Evolutionary conservation across 148 eudicot species (phyloP), one percentile per base, ranked within the genome.

Genomic region (Chenopodium formosanum): DNA sequence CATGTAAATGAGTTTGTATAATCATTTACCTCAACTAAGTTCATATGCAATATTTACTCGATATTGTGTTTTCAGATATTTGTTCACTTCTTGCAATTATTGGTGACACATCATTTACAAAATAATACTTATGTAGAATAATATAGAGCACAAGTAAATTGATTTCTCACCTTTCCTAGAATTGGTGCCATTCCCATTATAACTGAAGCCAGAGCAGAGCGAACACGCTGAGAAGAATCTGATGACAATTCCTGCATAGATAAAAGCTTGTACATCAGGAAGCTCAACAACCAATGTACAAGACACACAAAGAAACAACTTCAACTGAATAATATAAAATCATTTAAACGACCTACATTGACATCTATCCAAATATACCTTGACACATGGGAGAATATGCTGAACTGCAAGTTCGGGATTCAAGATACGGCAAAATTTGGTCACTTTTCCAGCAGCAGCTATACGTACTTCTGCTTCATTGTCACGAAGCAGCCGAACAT

Each of bases 381-480:
- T 93, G 10, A 93, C 97, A 84, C 97, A 93, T 19, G 97, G 97
- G 79, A 93, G 94, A 58, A 93, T 91, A 76, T 93, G 93, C 83
- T 93, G 93, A 71, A 93, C 86, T 47, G 94, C 91, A 83, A 93
- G 89, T 80, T 93, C 95, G 20, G 97, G 94, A 83, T 76, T 86
- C 77, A 93, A 86, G 73, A 93, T 91, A 74, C 89, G 88, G 71
- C 90, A 90, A 78, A 93, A 93, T 81, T 93, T 91, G 66, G 95
- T 91, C 27, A 93, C 97, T 86, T 93, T 93, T 25, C 95, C 95
- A 52, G 97, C 95, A 86, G 97, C 97, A 79, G 97, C 97, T 81
- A 93, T 91, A 73, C 97, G 93, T 29, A 93, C 97, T 90, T 93
- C 97, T 76, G 97, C 97, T 85, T 93, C 97, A 83, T 93, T 93